These are phyloP conservation scores for Pichia ethanolica DNA, from an alignment of 805 yeast species.

Conservation along the genomic window DNA sequence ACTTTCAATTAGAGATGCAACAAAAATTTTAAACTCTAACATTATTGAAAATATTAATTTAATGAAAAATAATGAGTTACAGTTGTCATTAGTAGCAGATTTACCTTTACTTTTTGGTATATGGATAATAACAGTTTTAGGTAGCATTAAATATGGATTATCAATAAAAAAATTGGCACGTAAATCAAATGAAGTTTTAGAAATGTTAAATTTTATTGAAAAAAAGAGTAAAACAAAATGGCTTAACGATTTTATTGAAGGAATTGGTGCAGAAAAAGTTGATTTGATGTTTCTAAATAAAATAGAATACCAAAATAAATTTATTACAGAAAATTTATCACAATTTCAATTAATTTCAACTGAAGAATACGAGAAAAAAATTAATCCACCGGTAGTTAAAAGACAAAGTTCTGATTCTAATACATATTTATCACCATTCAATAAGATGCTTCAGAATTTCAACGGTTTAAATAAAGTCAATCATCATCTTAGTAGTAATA, in stretches of 20 bases:
- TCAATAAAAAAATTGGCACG: constrained; percentile 31
- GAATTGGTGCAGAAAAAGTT: constrained; percentile 21
- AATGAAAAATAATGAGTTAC: constrained; percentile 28
- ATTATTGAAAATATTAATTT: constrained; percentile 24
- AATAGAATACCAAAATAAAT: constrained; percentile 14
- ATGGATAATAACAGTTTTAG: constrained; percentile 52
- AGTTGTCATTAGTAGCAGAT: constrained; percentile 42
- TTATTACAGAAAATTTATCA: background rate
- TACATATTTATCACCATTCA: constrained; percentile 23
- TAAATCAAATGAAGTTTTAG: constrained; percentile 50
- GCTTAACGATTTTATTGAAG: constrained; percentile 50
- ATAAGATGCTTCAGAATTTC: constrained; percentile 26
- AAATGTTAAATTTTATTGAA: constrained; percentile 52
- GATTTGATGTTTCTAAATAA: constrained; percentile 23
- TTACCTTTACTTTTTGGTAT: constrained; percentile 67
- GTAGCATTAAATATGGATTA: constrained; percentile 50
- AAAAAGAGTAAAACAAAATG: constrained; percentile 48
- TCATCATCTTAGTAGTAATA: background rate
- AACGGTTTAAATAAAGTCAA: constrained; percentile 17
- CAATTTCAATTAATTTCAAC: background rate
- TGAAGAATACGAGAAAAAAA: background rate
- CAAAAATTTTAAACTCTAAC: constrained; percentile 25
- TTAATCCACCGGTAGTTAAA: background rate
- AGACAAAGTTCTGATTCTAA: constrained; percentile 10
- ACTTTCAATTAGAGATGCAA: constrained; percentile 29